phyloP scores from a whole-genome alignment of 176 grass and related monocot species.

The Metroxylon sagu region DNA sequence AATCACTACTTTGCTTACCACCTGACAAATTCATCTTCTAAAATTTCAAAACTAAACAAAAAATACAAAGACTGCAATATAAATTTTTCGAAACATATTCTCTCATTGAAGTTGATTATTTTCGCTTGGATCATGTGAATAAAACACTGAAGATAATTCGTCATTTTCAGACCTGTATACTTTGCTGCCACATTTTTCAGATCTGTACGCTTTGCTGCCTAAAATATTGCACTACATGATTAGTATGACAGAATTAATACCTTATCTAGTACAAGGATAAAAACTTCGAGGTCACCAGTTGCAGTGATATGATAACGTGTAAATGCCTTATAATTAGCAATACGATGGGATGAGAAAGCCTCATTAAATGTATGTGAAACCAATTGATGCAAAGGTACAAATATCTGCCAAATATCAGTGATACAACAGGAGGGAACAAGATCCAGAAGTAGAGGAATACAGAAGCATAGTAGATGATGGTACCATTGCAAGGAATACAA shows the following conservation, averaged over 20 bases:
- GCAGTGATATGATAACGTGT: slow-evolving; percentile 77
- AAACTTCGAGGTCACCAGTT: slow-evolving; percentile 79
- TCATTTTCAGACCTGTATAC: too few species aligned
- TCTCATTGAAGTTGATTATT: too few species aligned
- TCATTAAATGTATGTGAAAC: slow-evolving; percentile 93
- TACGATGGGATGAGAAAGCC: slow-evolving; percentile 88
- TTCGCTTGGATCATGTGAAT: too few species aligned
- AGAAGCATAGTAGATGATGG: slow-evolving; percentile 84
- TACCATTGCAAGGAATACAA: slow-evolving; percentile 39
- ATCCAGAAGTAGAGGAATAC: slow-evolving; percentile 97
- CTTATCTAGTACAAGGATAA: slow-evolving; percentile 86
- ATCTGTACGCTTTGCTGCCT: too few species aligned
- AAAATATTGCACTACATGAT: neutral
- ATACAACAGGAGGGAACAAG: slow-evolving; percentile 86
- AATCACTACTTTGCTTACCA: too few species aligned
- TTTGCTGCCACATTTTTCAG: too few species aligned
- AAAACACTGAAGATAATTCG: too few species aligned
- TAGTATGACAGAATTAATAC: slow-evolving; percentile 18
- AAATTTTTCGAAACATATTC: too few species aligned
- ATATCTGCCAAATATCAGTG: slow-evolving; percentile 89
- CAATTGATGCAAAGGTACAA: slow-evolving; percentile 92
- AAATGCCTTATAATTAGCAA: slow-evolving; percentile 92
- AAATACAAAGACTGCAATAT: too few species aligned
- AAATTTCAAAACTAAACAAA: too few species aligned
- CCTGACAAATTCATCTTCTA: too few species aligned